Conservation (phyloP, 2,329 filamentous ascomycete species). For the Aspergillus novoparasiticus region DNA sequence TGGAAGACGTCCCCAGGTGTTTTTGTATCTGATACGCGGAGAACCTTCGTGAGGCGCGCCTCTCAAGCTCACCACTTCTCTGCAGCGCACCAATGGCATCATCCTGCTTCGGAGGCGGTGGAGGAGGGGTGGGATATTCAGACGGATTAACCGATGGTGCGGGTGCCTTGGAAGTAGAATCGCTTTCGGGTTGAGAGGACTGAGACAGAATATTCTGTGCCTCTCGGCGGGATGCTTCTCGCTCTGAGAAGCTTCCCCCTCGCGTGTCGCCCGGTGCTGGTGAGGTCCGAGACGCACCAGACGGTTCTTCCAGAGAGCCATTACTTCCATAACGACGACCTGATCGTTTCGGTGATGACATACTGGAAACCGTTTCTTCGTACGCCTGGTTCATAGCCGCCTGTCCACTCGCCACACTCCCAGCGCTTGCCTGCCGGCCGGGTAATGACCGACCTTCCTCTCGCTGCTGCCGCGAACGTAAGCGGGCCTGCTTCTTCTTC, state of each 20-base stretch:
- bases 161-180: slow-evolving; percentile 38
- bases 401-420: slow-evolving; percentile 49
- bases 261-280: slow-evolving; percentile 32
- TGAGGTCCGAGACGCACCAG: slow-evolving; percentile 28
- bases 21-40: slow-evolving; percentile 97
- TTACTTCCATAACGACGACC: slow-evolving; percentile 42
- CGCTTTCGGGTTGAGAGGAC: slow-evolving; percentile 70
- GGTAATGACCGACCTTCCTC: slow-evolving; percentile 48
- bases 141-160: slow-evolving; percentile 29
- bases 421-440: slow-evolving; percentile 49
- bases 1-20: slow-evolving; percentile 78
- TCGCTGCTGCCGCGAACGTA: slow-evolving; percentile 61
- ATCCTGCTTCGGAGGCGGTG: slow-evolving; percentile 79
- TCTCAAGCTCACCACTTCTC: slow-evolving; percentile 86
- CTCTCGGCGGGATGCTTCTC: slow-evolving; percentile 44
- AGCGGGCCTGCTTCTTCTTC: slow-evolving; percentile 93
- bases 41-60: slow-evolving; percentile 88
- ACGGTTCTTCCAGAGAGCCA: slow-evolving; percentile 40
- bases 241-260: slow-evolving; percentile 37
- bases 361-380: slow-evolving; percentile 38
- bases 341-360: slow-evolving; percentile 37
- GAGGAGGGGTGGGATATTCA: slow-evolving; percentile 69
- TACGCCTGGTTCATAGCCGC: slow-evolving; percentile 49
- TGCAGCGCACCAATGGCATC: slow-evolving; percentile 91
- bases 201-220: slow-evolving; percentile 48